phyloP scores from a whole-genome alignment of 176 grass and related monocot genomes.

The Musa troglodytarum region DNA sequence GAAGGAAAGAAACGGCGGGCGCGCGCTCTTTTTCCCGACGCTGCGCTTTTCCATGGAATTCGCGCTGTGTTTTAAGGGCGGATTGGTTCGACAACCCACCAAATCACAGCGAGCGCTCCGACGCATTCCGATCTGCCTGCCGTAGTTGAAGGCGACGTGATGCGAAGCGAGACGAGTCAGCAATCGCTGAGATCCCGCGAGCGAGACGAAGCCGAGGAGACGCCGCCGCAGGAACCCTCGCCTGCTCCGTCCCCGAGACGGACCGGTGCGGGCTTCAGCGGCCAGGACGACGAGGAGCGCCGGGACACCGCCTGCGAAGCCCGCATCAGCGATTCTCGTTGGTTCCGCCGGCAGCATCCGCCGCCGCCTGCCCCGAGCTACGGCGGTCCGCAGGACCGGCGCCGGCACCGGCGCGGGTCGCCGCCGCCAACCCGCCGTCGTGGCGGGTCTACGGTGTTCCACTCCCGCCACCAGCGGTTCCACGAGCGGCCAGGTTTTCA shows the following conservation, averaged over 20 bases:
- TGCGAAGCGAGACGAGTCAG: not conserved
- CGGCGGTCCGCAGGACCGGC: conserved; percentile 17
- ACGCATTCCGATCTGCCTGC: not conserved
- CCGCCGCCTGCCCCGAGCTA: not conserved
- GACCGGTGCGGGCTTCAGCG: conserved; percentile 7
- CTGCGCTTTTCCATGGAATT: no score
- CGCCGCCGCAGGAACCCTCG: not conserved
- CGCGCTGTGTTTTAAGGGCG: no score
- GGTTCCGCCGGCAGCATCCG: not conserved
- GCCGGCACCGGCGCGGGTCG: conserved; percentile 22
- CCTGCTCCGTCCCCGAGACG: not conserved
- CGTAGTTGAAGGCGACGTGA: not conserved
- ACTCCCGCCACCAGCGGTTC: conserved; percentile 35
- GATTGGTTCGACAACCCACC: no score
- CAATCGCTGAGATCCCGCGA: conserved; percentile 1
- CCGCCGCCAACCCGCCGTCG: conserved; percentile 34
- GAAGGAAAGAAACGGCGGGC: no score
- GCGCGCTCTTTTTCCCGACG: no score
- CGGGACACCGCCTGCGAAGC: not conserved
- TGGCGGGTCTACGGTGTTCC: conserved; percentile 32
- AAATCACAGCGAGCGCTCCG: not conserved
- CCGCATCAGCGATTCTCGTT: conserved; percentile 23
- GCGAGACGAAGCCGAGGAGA: not conserved
- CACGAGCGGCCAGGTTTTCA: conserved; percentile 40
- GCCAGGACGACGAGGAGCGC: not conserved